Base-by-base conservation (phyloP, 192 early-diverging fungal genomes). In the Spizellomyces punctatus region DNA sequence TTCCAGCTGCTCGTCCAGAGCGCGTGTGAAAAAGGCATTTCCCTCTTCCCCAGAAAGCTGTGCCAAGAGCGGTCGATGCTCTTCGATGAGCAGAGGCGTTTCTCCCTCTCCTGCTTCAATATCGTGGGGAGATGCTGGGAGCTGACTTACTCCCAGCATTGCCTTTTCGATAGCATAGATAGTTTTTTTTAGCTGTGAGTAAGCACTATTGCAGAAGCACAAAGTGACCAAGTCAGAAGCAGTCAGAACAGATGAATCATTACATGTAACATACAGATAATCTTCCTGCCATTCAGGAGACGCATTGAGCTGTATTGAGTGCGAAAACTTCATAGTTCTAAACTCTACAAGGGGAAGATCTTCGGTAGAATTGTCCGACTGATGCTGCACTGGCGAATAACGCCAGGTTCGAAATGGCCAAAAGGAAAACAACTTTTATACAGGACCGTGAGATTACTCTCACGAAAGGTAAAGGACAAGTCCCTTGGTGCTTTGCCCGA, bases 261-360 rank as follows among this genome's bases (percentile, higher is more conserved):
- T 42, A 68, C 6, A 46, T 64, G 46, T 19, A 4, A 63, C 78
- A 66, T 66, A 76, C 78, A 79, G 50, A 54, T 82, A 82, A 59
- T 77, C 55, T 8, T 85, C 80, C 41, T 70, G 74, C 80, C 85
- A 89, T 72, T 91, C 82, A 27, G 82, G 84, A n/a, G 68, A 92
- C 46, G 92, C 88, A 72, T 98, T 98, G 73, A 98, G 89, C 80
- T 95, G 91, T 57, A 98, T 85, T 27, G 90, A 88, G 77, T 93
- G 91, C 21, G 94, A 92, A 71, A 98, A 98, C 85, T 98, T 98
- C 94, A 98, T 95, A 5, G 12, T 70, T 36, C 27, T 36, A 36
- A 36, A 36, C 27, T 36, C 27, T 36, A 36, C 27, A 36, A 36
- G 27, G 27, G 27, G 27, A 36, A 36, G 27, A 36, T 36, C 27